Evolutionary conservation across 2,329 filamentous ascomycete species (phyloP).

Genomic region (Cercospora sp.): DNA sequence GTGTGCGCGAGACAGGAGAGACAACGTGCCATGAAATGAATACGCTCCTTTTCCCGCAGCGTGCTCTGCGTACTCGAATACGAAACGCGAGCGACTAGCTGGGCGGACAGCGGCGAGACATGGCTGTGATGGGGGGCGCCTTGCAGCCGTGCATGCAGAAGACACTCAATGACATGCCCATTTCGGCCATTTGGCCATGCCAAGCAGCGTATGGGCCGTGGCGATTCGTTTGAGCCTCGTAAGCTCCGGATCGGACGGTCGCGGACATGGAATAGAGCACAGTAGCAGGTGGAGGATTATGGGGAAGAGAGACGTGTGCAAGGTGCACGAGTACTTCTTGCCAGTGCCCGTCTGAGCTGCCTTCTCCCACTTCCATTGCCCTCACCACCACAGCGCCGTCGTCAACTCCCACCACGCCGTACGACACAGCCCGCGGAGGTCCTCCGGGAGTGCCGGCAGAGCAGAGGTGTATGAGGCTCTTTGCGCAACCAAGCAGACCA

Average conservation of each 20-base stretch:
- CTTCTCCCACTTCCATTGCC: background rate
- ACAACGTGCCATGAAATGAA: background rate
- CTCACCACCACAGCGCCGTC: background rate
- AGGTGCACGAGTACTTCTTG: background rate
- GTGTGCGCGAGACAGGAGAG: background rate
- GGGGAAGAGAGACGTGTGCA: background rate
- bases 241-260: conserved; percentile 4
- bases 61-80: background rate
- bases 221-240: conserved; percentile 6
- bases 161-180: background rate
- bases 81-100: background rate
- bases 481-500: background rate
- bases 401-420: background rate
- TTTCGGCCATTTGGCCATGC: conserved; percentile 3
- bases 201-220: background rate
- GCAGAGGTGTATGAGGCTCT: background rate
- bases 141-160: background rate
- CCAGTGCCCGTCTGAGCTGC: background rate
- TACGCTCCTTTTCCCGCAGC: background rate
- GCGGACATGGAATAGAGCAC: background rate
- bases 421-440: background rate
- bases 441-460: conserved; percentile 1
- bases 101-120: conserved; percentile 1
- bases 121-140: background rate
- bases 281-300: background rate